Conservation (phyloP, 768 basidiomycete species). For the Suillus plorans region DNA sequence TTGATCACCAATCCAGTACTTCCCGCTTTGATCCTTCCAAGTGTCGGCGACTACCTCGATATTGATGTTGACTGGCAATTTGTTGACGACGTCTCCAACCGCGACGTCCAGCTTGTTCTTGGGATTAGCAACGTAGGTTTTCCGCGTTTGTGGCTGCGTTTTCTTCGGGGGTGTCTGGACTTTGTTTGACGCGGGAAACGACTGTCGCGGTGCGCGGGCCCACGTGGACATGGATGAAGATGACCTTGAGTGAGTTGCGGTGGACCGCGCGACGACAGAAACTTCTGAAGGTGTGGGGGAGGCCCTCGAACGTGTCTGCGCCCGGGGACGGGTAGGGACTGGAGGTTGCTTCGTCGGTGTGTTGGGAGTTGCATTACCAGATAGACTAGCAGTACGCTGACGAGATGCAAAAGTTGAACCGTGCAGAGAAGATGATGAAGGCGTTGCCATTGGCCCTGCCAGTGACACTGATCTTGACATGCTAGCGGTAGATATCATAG, state of each 20-base stretch:
- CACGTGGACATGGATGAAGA: constrained; percentile 58
- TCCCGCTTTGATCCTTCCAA: constrained; percentile 92
- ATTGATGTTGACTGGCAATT: constrained; percentile 80
- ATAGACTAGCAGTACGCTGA: constrained; percentile 72
- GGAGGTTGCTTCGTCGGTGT: constrained; percentile 33
- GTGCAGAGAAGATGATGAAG: constrained; percentile 42
- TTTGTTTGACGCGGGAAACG: constrained; percentile 47
- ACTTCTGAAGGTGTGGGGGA: constrained; percentile 68
- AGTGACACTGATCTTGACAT: constrained; percentile 62
- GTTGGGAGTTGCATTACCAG: constrained; percentile 42
- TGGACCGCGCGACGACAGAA: constrained; percentile 50
- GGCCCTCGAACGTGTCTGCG: constrained; percentile 43
- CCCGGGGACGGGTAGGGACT: constrained; percentile 35
- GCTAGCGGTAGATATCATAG: constrained; percentile 42
- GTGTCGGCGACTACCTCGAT: constrained; percentile 78
- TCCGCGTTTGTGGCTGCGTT: constrained; percentile 41
- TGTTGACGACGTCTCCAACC: constrained; percentile 89
- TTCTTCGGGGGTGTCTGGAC: constrained; percentile 49
- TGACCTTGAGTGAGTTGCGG: constrained; percentile 36
- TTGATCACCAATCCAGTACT: constrained; percentile 94
- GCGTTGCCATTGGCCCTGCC: constrained; percentile 50
- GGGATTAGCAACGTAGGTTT: constrained; percentile 83
- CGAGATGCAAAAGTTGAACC: constrained; percentile 80
- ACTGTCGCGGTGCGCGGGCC: constrained; percentile 67
- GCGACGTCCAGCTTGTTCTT: constrained; percentile 90